Evolutionary conservation across 768 basidiomycete genomes (phyloP).

Genomic region (Psilocybe cyanescens): DNA sequence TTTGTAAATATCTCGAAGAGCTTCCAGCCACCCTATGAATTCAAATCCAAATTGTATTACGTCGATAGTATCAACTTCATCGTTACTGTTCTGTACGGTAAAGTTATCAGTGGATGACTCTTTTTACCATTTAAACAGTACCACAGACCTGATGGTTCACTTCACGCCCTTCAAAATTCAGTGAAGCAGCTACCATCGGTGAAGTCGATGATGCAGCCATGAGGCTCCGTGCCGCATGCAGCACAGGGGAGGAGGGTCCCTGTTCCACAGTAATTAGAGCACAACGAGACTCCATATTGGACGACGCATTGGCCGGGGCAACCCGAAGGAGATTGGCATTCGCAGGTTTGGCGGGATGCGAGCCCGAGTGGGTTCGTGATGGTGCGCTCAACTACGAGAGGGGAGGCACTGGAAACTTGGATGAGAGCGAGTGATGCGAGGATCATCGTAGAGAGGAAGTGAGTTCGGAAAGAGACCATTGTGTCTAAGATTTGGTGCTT

Average conservation of each 20-base stretch:
- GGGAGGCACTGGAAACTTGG: neutral
- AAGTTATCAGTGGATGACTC: too few relatives aligned
- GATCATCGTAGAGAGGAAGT: neutral
- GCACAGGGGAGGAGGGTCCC: neutral
- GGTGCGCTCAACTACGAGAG: neutral
- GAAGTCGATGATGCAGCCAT: neutral
- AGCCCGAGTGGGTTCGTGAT: neutral
- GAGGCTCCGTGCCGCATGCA: neutral
- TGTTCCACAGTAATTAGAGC: neutral
- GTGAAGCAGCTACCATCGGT: neutral
- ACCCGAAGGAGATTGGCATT: neutral
- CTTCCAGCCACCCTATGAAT: too few relatives aligned
- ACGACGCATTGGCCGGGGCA: conserved; percentile 4
- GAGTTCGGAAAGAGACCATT: neutral
- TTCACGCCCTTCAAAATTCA: neutral
- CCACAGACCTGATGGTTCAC: too few relatives aligned
- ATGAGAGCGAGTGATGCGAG: neutral
- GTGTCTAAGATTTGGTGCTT: neutral
- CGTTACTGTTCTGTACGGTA: too few relatives aligned
- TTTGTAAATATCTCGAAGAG: too few relatives aligned
- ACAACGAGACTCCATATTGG: neutral
- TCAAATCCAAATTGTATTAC: too few relatives aligned
- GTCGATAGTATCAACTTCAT: too few relatives aligned
- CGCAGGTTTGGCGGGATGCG: neutral
- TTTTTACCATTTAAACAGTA: too few relatives aligned